Evolutionary conservation across 2,329 filamentous ascomycete genomes (phyloP).

Genomic region (Fusarium sp.): DNA sequence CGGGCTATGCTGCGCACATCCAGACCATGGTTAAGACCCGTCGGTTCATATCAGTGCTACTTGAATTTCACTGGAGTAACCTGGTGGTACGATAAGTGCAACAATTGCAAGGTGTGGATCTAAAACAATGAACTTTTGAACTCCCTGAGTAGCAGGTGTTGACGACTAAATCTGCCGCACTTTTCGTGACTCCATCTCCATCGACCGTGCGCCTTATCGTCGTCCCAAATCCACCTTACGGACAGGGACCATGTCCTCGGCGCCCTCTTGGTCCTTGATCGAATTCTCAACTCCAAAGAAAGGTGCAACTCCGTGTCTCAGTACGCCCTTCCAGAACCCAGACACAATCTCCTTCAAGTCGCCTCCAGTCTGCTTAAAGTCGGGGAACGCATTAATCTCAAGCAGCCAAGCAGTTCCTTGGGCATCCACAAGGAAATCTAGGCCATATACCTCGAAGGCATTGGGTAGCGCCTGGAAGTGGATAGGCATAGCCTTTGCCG

Average conservation of each 20-base stretch:
- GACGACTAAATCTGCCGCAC: background rate
- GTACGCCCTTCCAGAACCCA: slow-evolving; percentile 79
- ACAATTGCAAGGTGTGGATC: background rate
- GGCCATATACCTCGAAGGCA: slow-evolving; percentile 89
- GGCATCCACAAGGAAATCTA: slow-evolving; percentile 87
- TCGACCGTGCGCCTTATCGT: slow-evolving; percentile 31
- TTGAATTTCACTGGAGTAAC: background rate
- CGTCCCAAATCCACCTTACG: slow-evolving; percentile 63
- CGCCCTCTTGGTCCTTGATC: slow-evolving; percentile 38
- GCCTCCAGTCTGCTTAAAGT: slow-evolving; percentile 93
- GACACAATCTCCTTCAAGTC: slow-evolving; percentile 76
- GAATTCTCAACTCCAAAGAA: slow-evolving; percentile 67
- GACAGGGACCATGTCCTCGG: slow-evolving; percentile 61
- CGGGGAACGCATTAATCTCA: slow-evolving; percentile 95
- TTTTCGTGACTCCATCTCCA: background rate
- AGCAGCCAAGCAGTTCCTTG: slow-evolving; percentile 75
- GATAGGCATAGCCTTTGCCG: slow-evolving; percentile 81
- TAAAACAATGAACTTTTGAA: slow-evolving; percentile 21
- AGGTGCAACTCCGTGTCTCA: slow-evolving; percentile 70
- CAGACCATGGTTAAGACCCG: background rate
- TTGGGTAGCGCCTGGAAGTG: slow-evolving; percentile 93
- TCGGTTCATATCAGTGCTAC: background rate
- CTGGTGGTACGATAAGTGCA: background rate
- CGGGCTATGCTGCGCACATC: background rate
- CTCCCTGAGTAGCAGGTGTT: background rate